phyloP scores from a whole-genome alignment of 1,139 yeast genomes.

The Kodamaea sp. region DNA sequence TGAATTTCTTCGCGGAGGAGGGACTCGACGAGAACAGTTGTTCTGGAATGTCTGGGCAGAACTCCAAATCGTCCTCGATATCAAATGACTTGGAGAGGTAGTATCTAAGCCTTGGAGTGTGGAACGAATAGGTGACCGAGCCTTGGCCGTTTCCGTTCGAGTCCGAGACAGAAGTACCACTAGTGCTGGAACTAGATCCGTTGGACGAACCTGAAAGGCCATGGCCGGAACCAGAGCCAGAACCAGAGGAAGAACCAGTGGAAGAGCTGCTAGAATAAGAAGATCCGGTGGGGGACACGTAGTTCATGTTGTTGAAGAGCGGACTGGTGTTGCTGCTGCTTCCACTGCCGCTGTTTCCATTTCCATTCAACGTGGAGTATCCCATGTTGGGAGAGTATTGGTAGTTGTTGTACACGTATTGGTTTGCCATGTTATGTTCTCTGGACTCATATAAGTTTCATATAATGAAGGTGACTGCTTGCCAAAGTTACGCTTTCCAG shows the following conservation, averaged over 20 bases:
- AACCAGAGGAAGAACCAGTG: slow-evolving; percentile 13
- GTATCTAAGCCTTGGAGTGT: slow-evolving; percentile 46
- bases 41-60: slow-evolving; percentile 58
- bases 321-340: slow-evolving; percentile 26
- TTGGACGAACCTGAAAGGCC: slow-evolving; percentile 2
- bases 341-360: slow-evolving; percentile 8
- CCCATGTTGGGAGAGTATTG: slow-evolving; percentile 40
- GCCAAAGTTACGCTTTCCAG: no score
- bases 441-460: not conserved
- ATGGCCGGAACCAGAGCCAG: slow-evolving; percentile 4
- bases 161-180: slow-evolving; percentile 9
- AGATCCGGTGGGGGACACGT: slow-evolving; percentile 18
- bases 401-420: slow-evolving; percentile 34
- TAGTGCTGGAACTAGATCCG: slow-evolving; percentile 11
- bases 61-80: slow-evolving; percentile 64
- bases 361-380: slow-evolving; percentile 13
- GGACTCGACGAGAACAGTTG: slow-evolving; percentile 16
- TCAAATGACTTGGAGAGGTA: slow-evolving; percentile 62
- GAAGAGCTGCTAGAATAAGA: slow-evolving; percentile 17
- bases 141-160: slow-evolving; percentile 5
- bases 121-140: slow-evolving; percentile 35
- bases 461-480: no score
- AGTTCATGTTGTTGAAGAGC: slow-evolving; percentile 30
- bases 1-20: slow-evolving; percentile 39
- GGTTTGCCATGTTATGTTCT: slow-evolving; percentile 30